A percentile compares a stretch with the other conserved stretches of the same genome.
phyloP scores from a whole-genome alignment of 1,284 basidiomycete genomes.

The Sanghuangporus sanghuang region DNA sequence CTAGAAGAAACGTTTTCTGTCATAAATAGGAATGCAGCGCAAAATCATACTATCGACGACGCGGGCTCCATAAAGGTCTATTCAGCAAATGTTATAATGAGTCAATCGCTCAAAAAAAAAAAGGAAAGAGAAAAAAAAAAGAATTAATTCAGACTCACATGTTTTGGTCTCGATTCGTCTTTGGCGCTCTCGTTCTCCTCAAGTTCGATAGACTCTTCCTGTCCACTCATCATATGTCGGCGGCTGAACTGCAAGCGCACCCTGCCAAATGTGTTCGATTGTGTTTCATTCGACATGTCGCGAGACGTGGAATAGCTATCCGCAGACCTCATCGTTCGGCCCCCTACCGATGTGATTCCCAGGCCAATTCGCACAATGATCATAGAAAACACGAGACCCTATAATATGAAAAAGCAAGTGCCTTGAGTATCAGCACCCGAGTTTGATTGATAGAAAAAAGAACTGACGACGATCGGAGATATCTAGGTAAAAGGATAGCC shows the following conservation, averaged over 20 bases:
- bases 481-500: not conserved
- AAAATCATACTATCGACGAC: not conserved
- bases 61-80: not conserved
- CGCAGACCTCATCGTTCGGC: not conserved
- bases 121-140: not conserved
- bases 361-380: slow-evolving; percentile 33
- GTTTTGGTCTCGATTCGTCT: not conserved
- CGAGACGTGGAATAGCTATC: not conserved
- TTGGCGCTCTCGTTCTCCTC: not conserved
- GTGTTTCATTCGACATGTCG: not conserved
- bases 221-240: not conserved
- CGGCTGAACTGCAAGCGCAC: not conserved
- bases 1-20: not conserved
- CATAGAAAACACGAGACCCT: slow-evolving; percentile 32
- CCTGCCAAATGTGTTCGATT: not conserved
- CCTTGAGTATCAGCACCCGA: not conserved
- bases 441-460: not conserved
- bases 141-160: not conserved
- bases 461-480: slow-evolving; percentile 29
- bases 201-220: not conserved
- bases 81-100: not conserved
- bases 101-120: not conserved
- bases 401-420: not conserved
- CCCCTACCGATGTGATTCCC: slow-evolving; percentile 22
- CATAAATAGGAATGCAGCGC: not conserved